A percentile compares a stretch with the other conserved stretches of the same genome.
These are phyloP conservation scores for Leccinum truebloodii DNA, from an alignment of 768 basidiomycete genomes.

Conservation along the genomic window DNA sequence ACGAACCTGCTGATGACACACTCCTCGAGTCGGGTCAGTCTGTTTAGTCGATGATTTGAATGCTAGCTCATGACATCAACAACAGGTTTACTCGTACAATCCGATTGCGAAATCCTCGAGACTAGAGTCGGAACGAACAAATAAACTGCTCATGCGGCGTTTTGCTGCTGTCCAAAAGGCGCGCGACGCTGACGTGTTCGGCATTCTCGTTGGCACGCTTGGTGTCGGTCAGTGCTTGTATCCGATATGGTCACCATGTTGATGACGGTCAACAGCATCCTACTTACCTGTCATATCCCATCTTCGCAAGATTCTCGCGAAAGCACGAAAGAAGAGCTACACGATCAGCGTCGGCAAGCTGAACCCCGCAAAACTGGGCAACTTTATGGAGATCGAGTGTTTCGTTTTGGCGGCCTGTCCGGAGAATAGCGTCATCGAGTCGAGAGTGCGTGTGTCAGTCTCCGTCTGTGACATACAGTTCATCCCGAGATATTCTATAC, in stretches of 20 bases:
- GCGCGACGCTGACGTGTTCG: conserved; percentile 90
- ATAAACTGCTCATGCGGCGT: conserved; percentile 84
- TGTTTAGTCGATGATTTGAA: background rate
- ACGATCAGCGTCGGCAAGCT: conserved; percentile 95
- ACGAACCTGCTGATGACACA: conserved; percentile 89
- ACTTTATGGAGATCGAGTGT: conserved; percentile 95
- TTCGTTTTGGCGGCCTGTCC: conserved; percentile 94
- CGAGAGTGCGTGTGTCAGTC: conserved; percentile 46
- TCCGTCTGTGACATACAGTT: background rate
- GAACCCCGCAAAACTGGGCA: conserved; percentile 92
- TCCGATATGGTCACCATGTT: background rate
- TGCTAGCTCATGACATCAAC: background rate
- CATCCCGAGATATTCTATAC: background rate
- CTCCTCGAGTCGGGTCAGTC: conserved; percentile 56
- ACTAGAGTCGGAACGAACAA: conserved; percentile 69
- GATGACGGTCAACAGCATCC: conserved; percentile 49
- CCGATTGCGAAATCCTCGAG: conserved; percentile 49
- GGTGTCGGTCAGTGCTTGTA: conserved; percentile 65
- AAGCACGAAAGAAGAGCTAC: conserved; percentile 84
- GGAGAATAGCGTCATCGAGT: conserved; percentile 83
- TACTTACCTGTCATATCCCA: conserved; percentile 85
- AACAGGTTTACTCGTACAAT: conserved; percentile 77
- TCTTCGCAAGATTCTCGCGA: conserved; percentile 68
- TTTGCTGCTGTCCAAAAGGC: conserved; percentile 88
- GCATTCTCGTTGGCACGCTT: conserved; percentile 92